A percentile compares a stretch with the other conserved stretches of the same genome.
These are phyloP conservation scores for Selenicereus undatus DNA, from an alignment of 148 eudicot species.

Conservation along the genomic window DNA sequence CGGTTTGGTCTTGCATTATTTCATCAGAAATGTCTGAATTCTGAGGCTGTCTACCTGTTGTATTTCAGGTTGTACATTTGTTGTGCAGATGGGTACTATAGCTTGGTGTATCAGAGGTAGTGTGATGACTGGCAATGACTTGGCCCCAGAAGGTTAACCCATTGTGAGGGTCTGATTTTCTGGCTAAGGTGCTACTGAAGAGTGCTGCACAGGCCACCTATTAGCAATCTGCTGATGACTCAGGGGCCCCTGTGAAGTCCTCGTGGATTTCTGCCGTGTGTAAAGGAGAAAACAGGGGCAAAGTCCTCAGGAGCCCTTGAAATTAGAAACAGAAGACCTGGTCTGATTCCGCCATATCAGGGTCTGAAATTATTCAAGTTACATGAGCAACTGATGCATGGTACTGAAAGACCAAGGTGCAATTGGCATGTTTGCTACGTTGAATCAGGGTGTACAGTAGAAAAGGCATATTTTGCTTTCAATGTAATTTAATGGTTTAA, in stretches of 20 bases:
- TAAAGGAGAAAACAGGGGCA: too few relatives aligned
- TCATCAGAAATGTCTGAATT: neutral
- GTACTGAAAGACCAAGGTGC: too few relatives aligned
- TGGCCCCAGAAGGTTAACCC: neutral
- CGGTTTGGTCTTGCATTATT: neutral
- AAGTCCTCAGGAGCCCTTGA: too few relatives aligned
- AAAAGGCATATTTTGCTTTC: too few relatives aligned
- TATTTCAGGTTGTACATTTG: slow-evolving; percentile 20
- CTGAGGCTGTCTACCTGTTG: neutral
- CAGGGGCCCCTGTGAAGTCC: neutral
- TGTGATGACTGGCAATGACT: neutral
- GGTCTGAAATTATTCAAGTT: too few relatives aligned
- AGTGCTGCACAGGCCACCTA: neutral
- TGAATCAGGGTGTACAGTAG: too few relatives aligned
- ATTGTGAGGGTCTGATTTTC: neutral
- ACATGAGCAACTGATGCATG: too few relatives aligned
- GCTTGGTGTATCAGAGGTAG: neutral
- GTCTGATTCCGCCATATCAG: too few relatives aligned
- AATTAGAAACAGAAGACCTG: too few relatives aligned
- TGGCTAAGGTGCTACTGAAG: neutral
- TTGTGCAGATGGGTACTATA: neutral
- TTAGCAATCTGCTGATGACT: neutral
- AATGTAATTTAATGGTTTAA: too few relatives aligned
- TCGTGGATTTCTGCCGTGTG: neutral
- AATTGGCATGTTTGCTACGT: too few relatives aligned